These are phyloP conservation scores for Xerocomus minutiporus DNA, from an alignment of 1,284 basidiomycete species.

Conservation along the genomic window DNA sequence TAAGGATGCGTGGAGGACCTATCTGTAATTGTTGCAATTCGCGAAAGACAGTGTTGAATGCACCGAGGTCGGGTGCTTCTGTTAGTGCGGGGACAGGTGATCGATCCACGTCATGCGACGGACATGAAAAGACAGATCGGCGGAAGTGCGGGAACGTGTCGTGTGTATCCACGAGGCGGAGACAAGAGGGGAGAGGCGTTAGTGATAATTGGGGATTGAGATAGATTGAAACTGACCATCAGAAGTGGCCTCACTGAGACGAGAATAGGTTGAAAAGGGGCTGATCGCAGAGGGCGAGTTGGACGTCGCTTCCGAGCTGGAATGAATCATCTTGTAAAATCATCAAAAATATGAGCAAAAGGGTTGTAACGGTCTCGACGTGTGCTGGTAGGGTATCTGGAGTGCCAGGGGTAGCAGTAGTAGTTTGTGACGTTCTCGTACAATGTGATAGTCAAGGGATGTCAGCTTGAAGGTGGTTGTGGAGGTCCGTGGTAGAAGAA, in stretches of 20 bases:
- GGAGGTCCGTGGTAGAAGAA: not conserved
- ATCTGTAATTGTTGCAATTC: conserved; percentile 58
- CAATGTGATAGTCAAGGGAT: not conserved
- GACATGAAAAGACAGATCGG: conserved; percentile 10
- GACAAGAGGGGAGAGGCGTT: not conserved
- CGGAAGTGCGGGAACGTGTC: not conserved
- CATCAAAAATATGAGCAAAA: conserved; percentile 3
- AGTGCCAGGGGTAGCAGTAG: not conserved
- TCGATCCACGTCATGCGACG: conserved; percentile 5
- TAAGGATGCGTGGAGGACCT: conserved; percentile 29
- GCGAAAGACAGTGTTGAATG: conserved; percentile 67
- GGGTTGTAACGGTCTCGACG: not conserved
- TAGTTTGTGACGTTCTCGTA: not conserved
- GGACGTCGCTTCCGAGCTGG: conserved; percentile 15
- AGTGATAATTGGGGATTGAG: not conserved
- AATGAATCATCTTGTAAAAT: conserved; percentile 3
- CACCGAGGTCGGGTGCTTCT: conserved; percentile 72
- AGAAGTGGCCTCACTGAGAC: conserved; percentile 58
- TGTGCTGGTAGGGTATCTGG: not conserved
- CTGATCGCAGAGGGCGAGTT: conserved; percentile 25
- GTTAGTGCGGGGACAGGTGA: conserved; percentile 8
- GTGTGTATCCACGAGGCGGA: not conserved
- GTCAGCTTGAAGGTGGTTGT: not conserved
- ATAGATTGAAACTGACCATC: conserved; percentile 44
- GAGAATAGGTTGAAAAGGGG: conserved; percentile 32